Conservation (phyloP, 2,329 filamentous ascomycete species). For the Pseudomassariella vexata region DNA sequence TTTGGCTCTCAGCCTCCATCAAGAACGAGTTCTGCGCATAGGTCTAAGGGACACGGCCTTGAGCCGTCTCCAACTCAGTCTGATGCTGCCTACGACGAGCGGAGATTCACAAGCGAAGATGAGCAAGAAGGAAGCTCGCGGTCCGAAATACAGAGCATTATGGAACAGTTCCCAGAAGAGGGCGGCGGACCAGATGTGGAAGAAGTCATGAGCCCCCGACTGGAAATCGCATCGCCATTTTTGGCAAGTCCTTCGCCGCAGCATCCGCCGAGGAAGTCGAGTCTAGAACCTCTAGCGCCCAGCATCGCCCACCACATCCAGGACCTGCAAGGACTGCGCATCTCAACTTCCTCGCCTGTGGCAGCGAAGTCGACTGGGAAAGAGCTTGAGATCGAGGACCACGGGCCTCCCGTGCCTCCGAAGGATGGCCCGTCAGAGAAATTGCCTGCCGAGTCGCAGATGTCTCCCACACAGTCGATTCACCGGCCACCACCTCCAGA, state of each 20-base stretch:
- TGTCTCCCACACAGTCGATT: conserved; percentile 43
- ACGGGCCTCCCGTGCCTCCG: conserved; percentile 52
- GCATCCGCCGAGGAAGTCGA: conserved; percentile 80
- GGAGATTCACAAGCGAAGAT: conserved; percentile 52
- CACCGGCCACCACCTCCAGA: conserved; percentile 66
- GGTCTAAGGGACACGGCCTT: conserved; percentile 37
- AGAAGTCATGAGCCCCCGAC: conserved; percentile 85
- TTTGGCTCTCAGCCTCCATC: conserved; percentile 50
- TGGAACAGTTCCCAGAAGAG: conserved; percentile 86
- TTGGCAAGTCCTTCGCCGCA: conserved; percentile 56
- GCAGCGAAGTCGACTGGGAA: conserved; percentile 31
- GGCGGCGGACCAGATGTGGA: conserved; percentile 66
- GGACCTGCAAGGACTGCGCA: conserved; percentile 36
- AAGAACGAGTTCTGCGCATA: conserved; percentile 50
- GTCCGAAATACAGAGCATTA: conserved; percentile 92
- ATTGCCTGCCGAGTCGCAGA: conserved; percentile 26
- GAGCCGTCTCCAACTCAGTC: conserved; percentile 49
- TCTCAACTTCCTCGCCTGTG: conserved; percentile 33
- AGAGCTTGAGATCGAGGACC: conserved; percentile 32
- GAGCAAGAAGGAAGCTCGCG: conserved; percentile 64
- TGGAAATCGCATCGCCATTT: conserved; percentile 77
- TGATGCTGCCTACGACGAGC: conserved; percentile 52
- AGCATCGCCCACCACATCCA: conserved; percentile 42
- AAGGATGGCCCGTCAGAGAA: conserved; percentile 50
- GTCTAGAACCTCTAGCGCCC: conserved; percentile 66